These are phyloP conservation scores for Botrytis fabae DNA, from an alignment of 2,329 filamentous ascomycete genomes.

Conservation along the genomic window DNA sequence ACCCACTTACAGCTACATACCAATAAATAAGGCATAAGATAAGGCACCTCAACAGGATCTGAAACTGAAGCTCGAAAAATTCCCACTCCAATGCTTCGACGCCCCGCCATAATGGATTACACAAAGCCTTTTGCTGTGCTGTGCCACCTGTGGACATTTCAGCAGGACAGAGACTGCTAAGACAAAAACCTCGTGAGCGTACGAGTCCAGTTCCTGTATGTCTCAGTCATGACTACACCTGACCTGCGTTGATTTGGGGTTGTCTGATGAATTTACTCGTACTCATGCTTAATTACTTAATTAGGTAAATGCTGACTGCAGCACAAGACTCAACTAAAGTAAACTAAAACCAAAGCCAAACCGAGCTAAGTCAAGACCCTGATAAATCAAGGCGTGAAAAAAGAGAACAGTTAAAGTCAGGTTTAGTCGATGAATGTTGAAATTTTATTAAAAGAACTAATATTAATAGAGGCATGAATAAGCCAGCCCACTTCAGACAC, in stretches of 20 bases:
- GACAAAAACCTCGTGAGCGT: slow-evolving; percentile 8
- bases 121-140: slow-evolving; percentile 6
- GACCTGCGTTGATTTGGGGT: slow-evolving; percentile 9
- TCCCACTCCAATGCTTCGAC: not conserved
- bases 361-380: not conserved
- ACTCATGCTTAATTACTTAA: not conserved
- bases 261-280: not conserved
- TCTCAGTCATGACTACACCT: slow-evolving; percentile 9
- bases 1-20: not conserved
- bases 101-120: slow-evolving; percentile 9
- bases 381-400: not conserved
- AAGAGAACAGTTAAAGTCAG: not conserved
- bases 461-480: slow-evolving; percentile 10
- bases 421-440: not conserved
- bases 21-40: not conserved
- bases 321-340: not conserved
- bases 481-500: not conserved
- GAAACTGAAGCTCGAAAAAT: slow-evolving; percentile 14
- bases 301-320: slow-evolving; percentile 15
- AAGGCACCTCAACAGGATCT: slow-evolving; percentile 6
- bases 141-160: slow-evolving; percentile 10
- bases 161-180: not conserved
- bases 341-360: not conserved
- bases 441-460: slow-evolving; percentile 7
- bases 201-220: slow-evolving; percentile 20